A percentile compares a stretch with the other conserved stretches of the same genome.
Conservation (phyloP, 2,329 filamentous ascomycete species). For the Fusarium burgessii region DNA sequence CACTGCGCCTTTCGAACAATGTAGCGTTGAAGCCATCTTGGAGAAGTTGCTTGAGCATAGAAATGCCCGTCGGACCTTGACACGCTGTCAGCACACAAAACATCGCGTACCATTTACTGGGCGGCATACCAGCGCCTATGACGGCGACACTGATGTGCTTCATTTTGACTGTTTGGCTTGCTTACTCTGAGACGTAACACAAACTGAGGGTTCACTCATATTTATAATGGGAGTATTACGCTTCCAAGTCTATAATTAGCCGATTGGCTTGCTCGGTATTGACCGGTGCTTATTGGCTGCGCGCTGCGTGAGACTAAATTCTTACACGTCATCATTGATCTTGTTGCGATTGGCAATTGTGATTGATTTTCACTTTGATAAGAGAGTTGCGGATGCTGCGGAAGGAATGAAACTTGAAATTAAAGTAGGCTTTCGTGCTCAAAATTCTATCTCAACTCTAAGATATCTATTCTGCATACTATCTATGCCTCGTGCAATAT, state of each 20-base stretch:
- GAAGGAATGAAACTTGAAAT: not conserved
- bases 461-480: no score
- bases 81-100: not conserved
- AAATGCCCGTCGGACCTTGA: slow-evolving; percentile 23
- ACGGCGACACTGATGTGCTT: not conserved
- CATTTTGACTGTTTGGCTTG: not conserved
- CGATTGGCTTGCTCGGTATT: not conserved
- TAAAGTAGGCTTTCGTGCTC: no score
- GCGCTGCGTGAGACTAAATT: not conserved
- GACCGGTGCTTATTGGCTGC: not conserved
- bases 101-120: no score
- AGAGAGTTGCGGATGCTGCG: not conserved
- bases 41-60: slow-evolving; percentile 26
- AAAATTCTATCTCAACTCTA: no score
- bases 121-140: no score
- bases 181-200: fast-evolving
- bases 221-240: not conserved
- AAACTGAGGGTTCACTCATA: not conserved
- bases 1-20: slow-evolving; percentile 2
- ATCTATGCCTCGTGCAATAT: no score
- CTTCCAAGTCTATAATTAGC: not conserved
- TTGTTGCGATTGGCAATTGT: not conserved
- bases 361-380: not conserved
- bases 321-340: not conserved
- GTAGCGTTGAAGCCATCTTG: slow-evolving; percentile 22